Conservation (phyloP, 2,329 filamentous ascomycete species). For the Fusarium circinatum region DNA sequence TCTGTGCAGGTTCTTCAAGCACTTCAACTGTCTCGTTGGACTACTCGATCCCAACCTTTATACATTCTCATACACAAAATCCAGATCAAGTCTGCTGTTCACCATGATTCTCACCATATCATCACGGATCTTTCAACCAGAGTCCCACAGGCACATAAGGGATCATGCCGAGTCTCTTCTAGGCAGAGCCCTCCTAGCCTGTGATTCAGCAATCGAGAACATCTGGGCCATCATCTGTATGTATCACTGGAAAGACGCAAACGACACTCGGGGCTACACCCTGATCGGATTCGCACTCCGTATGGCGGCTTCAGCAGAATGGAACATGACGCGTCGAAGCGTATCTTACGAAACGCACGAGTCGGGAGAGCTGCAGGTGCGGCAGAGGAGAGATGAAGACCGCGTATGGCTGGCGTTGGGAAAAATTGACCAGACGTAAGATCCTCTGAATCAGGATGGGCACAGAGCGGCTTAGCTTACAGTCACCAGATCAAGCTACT, state of each 20-base stretch:
- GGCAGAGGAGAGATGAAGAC: neutral
- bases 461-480: neutral
- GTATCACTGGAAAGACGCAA: neutral
- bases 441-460: neutral
- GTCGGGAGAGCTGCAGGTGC: neutral
- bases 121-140: neutral
- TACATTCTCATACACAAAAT: neutral
- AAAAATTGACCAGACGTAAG: neutral
- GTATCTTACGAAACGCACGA: fast-evolving
- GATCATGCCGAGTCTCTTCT: neutral
- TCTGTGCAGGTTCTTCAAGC: neutral
- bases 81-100: neutral
- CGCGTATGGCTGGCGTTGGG: neutral
- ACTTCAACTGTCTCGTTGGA: neutral
- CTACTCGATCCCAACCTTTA: neutral
- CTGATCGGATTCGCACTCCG: neutral
- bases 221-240: slow-evolving; percentile 4
- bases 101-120: neutral
- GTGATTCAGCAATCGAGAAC: neutral
- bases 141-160: neutral
- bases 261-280: neutral
- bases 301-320: neutral
- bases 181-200: neutral
- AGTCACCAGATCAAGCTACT: neutral
- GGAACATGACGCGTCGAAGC: neutral